Conservation (phyloP, 2,329 filamentous ascomycete species). For the Lachnellula subtilissima region DNA sequence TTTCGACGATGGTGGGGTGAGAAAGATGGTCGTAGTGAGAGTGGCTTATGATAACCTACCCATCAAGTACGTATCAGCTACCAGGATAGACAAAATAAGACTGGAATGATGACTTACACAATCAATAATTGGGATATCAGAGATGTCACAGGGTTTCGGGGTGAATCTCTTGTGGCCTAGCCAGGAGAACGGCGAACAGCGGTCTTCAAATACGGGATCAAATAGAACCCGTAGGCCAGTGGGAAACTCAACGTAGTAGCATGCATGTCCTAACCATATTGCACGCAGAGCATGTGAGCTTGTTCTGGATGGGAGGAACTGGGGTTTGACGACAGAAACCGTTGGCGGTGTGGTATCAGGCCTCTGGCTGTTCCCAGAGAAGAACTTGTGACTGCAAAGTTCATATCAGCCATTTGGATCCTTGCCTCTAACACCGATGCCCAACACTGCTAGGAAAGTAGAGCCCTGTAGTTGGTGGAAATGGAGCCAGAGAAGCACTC, state of each 20-base stretch:
- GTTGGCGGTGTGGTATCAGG: too few species aligned
- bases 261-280: conserved; percentile 93
- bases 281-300: conserved; percentile 57
- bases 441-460: too few species aligned
- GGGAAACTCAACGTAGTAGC: conserved; percentile 88
- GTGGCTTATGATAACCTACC: conserved; percentile 58
- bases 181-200: conserved; percentile 72
- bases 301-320: too few species aligned
- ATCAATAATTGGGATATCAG: conserved; percentile 72
- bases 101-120: conserved; percentile 37
- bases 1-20: conserved; percentile 64
- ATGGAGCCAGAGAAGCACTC: too few species aligned
- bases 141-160: conserved; percentile 66
- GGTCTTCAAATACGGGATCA: conserved; percentile 86
- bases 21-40: conserved; percentile 86
- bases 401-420: too few species aligned
- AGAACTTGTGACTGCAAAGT: neutral
- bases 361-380: neutral
- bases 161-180: conserved; percentile 75
- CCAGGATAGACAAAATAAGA: neutral
- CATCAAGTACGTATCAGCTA: neutral
- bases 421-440: too few species aligned
- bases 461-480: too few species aligned
- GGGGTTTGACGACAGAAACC: too few species aligned
- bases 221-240: conserved; percentile 82